Evolutionary conservation across 1,284 basidiomycete genomes (phyloP).

Genomic region (Cutaneotrichosporon dermatis): DNA sequence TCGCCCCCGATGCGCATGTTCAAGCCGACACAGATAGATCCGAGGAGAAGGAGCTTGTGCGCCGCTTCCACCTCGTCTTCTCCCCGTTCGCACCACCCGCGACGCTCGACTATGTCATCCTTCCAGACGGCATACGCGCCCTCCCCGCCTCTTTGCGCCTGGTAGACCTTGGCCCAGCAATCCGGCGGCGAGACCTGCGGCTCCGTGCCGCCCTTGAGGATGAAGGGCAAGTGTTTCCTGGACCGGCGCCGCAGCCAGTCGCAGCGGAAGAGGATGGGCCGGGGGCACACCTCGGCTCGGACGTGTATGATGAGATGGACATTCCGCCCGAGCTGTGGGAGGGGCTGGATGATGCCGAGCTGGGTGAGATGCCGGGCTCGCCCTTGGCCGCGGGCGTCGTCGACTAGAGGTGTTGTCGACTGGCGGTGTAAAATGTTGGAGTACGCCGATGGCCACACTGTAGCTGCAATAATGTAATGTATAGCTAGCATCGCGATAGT

Average conservation of each 20-base stretch:
- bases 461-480: neutral
- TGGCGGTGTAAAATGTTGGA: neutral
- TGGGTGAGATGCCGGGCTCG: neutral
- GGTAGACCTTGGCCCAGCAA: slow-evolving; percentile 21
- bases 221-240: neutral
- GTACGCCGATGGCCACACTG: neutral
- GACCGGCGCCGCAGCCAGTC: too few relatives aligned
- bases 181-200: slow-evolving; percentile 13
- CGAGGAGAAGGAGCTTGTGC: slow-evolving; percentile 45
- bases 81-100: slow-evolving; percentile 58
- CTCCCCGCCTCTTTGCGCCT: slow-evolving; percentile 23
- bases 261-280: neutral
- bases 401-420: neutral
- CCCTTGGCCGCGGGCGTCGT: slow-evolving; percentile 12
- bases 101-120: slow-evolving; percentile 69
- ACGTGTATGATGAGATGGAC: slow-evolving; percentile 21
- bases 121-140: slow-evolving; percentile 56
- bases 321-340: slow-evolving; percentile 39
- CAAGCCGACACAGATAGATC: slow-evolving; percentile 2
- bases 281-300: slow-evolving; percentile 3
- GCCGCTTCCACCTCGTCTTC: slow-evolving; percentile 61
- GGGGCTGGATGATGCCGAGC: slow-evolving; percentile 8
- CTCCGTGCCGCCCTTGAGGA: slow-evolving; percentile 2
- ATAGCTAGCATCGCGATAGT: neutral
- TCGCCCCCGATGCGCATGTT: too few relatives aligned